phyloP scores from a whole-genome alignment of 768 basidiomycete genomes.

The Trametes sanguinea region DNA sequence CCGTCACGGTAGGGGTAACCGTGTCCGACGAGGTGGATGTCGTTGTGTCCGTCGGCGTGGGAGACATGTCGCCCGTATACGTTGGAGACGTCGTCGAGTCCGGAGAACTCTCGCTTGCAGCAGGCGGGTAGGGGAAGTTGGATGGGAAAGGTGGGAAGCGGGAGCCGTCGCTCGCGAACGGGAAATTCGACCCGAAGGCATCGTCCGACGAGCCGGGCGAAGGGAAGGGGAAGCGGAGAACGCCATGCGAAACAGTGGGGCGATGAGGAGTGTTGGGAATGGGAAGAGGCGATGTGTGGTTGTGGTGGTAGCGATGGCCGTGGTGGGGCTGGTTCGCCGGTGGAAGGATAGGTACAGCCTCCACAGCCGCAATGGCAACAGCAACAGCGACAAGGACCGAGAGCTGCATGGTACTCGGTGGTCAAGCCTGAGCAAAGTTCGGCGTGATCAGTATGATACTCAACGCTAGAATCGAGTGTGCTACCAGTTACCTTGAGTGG shows the following conservation, averaged over 20 bases:
- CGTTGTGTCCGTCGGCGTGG: background rate
- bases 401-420: constrained; percentile 4
- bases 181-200: background rate
- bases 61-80: background rate
- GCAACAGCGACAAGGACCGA: background rate
- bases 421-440: no score
- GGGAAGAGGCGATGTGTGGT: background rate
- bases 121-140: background rate
- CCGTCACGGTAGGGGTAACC: background rate
- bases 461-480: background rate
- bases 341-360: background rate
- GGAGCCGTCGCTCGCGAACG: background rate
- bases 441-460: background rate
- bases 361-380: background rate
- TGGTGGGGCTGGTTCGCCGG: background rate
- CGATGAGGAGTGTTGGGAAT: background rate
- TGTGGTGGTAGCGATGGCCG: background rate
- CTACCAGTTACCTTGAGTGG: background rate
- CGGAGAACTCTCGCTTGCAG: background rate
- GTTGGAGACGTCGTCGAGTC: background rate
- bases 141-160: constrained; percentile 11
- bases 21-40: background rate
- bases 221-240: background rate
- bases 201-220: background rate
- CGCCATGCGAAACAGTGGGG: background rate